phyloP scores from a whole-genome alignment of 805 yeast species.

The Candida khao-thaluensis region DNA sequence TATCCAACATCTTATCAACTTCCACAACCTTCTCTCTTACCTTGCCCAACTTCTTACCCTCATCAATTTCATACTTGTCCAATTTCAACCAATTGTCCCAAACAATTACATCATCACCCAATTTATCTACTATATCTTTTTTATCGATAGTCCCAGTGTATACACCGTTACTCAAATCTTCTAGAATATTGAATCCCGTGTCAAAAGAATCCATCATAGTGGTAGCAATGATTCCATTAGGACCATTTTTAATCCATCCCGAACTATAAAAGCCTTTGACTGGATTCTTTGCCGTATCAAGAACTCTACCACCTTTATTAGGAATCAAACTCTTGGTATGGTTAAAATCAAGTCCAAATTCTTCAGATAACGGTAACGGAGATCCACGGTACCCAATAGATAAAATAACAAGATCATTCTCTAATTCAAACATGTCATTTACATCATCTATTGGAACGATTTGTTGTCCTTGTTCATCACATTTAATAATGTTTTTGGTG shows the following conservation, averaged over 20 bases:
- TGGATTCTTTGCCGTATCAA: constrained; percentile 15
- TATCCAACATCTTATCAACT: constrained; percentile 48
- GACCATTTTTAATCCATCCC: constrained; percentile 90
- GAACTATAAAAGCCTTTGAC: constrained; percentile 64
- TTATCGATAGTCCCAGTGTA: constrained; percentile 17
- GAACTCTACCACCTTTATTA: constrained; percentile 36
- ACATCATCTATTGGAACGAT: constrained; percentile 20
- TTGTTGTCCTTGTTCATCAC: constrained; percentile 22
- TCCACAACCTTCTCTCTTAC: constrained; percentile 56
- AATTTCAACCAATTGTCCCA: constrained; percentile 72
- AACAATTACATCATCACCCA: constrained; percentile 26
- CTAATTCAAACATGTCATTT: constrained; percentile 27
- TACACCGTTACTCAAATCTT: constrained; percentile 47
- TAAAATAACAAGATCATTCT: constrained; percentile 67
- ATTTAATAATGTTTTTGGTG: constrained; percentile 43
- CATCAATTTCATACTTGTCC: constrained; percentile 49
- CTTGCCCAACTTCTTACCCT: constrained; percentile 52
- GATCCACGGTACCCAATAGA: constrained; percentile 82
- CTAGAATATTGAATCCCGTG: constrained; percentile 63
- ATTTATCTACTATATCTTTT: neutral
- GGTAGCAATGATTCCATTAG: constrained; percentile 86
- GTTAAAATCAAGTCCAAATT: constrained; percentile 26
- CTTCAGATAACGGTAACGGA: constrained; percentile 58
- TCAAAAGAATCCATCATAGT: constrained; percentile 84
- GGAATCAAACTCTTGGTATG: constrained; percentile 23